phyloP scores from a whole-genome alignment of 2,329 filamentous ascomycete species.

The Stemphylium beticola region DNA sequence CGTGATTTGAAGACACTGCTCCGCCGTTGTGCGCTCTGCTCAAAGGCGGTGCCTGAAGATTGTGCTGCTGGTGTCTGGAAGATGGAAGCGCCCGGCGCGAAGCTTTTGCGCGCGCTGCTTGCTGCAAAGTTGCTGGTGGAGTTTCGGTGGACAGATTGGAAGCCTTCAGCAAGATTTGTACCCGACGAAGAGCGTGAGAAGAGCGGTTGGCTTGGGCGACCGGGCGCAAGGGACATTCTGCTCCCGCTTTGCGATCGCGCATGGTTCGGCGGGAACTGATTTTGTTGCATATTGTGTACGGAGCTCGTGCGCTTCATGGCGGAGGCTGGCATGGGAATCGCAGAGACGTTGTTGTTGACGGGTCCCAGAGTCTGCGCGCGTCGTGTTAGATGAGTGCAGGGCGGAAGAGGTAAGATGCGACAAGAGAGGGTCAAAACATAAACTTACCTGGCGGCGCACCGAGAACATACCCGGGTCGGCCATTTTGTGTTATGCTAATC shows the following conservation, averaged over 20 bases:
- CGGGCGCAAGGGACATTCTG: conserved; percentile 82
- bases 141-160: conserved; percentile 83
- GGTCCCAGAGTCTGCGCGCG: conserved; percentile 77
- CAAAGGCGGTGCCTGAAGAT: conserved; percentile 54
- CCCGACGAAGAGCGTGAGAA: conserved; percentile 87
- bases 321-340: conserved; percentile 88
- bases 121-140: conserved; percentile 73
- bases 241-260: conserved; percentile 81
- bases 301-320: conserved; percentile 93
- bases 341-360: conserved; percentile 76
- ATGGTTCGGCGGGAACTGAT: conserved; percentile 66
- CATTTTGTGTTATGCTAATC: conserved; percentile 27
- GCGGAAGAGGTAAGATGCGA: conserved; percentile 12
- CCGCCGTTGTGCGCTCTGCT: conserved; percentile 66
- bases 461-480: conserved; percentile 75
- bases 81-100: conserved; percentile 64
- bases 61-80: conserved; percentile 54
- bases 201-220: conserved; percentile 80
- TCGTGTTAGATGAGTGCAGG: conserved; percentile 22
- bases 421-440: conserved; percentile 15
- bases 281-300: conserved; percentile 65
- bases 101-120: conserved; percentile 71
- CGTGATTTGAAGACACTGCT: conserved; percentile 72
- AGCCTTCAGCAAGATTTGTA: conserved; percentile 78
- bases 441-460: conserved; percentile 83